These are phyloP conservation scores for Aureobasidium pullulans DNA, from an alignment of 2,329 filamentous ascomycete species.

Conservation along the genomic window DNA sequence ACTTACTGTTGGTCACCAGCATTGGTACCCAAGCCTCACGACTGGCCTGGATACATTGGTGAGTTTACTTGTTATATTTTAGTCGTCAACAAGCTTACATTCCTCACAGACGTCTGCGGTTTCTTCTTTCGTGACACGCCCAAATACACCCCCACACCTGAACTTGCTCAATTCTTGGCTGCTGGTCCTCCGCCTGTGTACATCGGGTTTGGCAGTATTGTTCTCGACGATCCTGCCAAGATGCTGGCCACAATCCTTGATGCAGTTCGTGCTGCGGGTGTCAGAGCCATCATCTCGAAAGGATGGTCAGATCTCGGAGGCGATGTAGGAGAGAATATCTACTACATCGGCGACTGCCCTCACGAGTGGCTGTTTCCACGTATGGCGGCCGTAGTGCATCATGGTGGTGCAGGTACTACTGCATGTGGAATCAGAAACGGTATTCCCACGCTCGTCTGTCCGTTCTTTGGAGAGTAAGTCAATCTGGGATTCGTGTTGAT, in stretches of 20 bases:
- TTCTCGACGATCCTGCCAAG: constrained; percentile 65
- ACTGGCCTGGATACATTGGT: constrained; percentile 66
- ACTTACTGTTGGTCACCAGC: constrained; percentile 90
- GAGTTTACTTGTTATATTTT: too few species aligned
- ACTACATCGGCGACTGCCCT: constrained; percentile 48
- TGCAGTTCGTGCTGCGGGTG: constrained; percentile 49
- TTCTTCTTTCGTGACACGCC: constrained; percentile 68
- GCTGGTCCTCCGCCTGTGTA: constrained; percentile 68
- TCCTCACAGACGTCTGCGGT: constrained; percentile 44
- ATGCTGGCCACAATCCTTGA: constrained; percentile 68
- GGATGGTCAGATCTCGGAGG: constrained; percentile 46
- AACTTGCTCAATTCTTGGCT: constrained; percentile 59
- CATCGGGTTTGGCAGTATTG: constrained; percentile 77
- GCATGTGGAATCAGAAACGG: constrained; percentile 47
- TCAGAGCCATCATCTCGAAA: constrained; percentile 47
- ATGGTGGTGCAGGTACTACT: constrained; percentile 55
- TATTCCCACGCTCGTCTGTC: constrained; percentile 47
- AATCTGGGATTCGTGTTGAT: too few species aligned
- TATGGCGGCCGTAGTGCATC: constrained; percentile 51
- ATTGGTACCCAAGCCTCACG: constrained; percentile 68
- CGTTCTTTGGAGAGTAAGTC: constrained; percentile 48
- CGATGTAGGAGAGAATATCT: constrained; percentile 36
- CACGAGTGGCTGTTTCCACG: constrained; percentile 54
- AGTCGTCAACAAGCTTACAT: too few species aligned
- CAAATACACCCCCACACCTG: constrained; percentile 57